Evolutionary conservation across 306 rosid genomes (phyloP).

Genomic region (Chamaecrista fasciculata): DNA sequence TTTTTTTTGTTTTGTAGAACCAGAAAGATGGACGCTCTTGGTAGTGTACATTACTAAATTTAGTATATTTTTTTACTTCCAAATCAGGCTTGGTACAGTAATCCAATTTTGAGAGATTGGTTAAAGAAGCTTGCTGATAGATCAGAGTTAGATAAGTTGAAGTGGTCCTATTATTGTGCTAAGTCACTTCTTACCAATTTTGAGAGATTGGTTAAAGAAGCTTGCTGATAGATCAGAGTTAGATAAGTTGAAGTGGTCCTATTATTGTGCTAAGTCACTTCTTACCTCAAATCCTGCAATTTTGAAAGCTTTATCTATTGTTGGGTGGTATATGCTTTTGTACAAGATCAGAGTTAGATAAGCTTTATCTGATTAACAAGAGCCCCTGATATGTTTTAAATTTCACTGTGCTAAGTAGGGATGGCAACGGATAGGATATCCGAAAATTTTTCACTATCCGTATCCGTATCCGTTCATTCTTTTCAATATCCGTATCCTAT

Average conservation of each 20-base stretch:
- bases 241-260: no score
- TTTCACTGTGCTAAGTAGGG: no score
- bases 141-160: slow-evolving; percentile 74
- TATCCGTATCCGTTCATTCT: no score
- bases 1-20: slow-evolving; percentile 20
- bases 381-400: no score
- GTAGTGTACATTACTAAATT: slow-evolving; percentile 28
- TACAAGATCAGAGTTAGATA: no score
- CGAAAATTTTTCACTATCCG: no score
- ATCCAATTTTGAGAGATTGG: slow-evolving; percentile 85
- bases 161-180: slow-evolving; percentile 94
- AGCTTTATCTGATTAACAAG: no score
- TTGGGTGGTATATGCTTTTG: not conserved
- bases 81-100: slow-evolving; percentile 76
- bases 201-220: no score
- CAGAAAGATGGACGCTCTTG: not conserved
- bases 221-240: slow-evolving; percentile 65
- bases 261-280: slow-evolving; percentile 88
- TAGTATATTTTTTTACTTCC: slow-evolving; percentile 21
- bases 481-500: no score
- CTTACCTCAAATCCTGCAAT: no score
- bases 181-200: no score
- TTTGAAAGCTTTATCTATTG: slow-evolving; percentile 18
- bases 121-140: slow-evolving; percentile 64
- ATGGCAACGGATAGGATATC: no score